Base-by-base conservation (phyloP, 768 basidiomycete genomes). In the Bullera alba region DNA sequence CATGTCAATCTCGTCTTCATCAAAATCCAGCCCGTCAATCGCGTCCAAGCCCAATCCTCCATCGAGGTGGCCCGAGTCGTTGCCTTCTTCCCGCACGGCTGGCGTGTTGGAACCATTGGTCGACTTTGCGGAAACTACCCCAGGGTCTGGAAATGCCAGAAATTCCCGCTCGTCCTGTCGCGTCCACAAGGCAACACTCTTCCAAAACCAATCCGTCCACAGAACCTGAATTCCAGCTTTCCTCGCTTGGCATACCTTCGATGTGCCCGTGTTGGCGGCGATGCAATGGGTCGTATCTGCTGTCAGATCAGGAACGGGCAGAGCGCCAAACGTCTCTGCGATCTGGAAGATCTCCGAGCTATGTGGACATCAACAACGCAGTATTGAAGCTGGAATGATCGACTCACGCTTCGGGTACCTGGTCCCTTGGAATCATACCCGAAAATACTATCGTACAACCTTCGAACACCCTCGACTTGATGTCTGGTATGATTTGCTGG, bases 391-490 rank as follows among this genome's bases (percentile, higher is more conserved):
- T 4, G 32, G 19, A 30, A 26, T 47, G 12, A 12, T 14, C 7
- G 21, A 54, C 74, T 63, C 51, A 86, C 42, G 77, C 77, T 70
- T 90, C 84, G 30, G 88, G 85, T 49, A 75, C 77, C 2, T 82
- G 83, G 61, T 89, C 85, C n/a, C 92, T 79, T 3, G 93, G 91
- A 49, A 97, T 91, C 34, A 99, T 82, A 50, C 91, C 88, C 1
- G 93, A 96, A 73, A 99, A 97, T 29, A 93, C 77, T 27, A 99
- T 79, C 63, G 86, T 81, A 25, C 84, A 79, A 25, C 85, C 87
- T 29, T 79, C 77, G n/a, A 97, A 78, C 0, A 87, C 84, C 59
- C 81, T 79, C 21, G 76, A 67, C 46, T 93, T 84, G 71, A 93
- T 78, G 47, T 77, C 76, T 14, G 88, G 87, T 45, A 97, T 92